Conservation (phyloP, 2,329 filamentous ascomycete species). For the Trichoderma koningiopsis region DNA sequence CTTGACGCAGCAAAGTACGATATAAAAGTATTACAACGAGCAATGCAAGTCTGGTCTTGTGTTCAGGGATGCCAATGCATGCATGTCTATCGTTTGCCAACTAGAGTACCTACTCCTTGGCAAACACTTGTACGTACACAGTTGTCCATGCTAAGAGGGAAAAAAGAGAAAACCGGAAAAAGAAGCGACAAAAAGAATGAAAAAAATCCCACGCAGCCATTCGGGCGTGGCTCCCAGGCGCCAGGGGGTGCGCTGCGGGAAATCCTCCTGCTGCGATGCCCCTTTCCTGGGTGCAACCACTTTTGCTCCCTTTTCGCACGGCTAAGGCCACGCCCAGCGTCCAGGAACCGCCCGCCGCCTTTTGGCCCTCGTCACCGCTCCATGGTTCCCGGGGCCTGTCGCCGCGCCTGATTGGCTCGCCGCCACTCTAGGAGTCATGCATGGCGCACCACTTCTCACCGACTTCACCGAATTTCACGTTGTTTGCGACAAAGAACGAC, state of each 20-base stretch:
- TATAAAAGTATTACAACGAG: neutral
- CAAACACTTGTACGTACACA: neutral
- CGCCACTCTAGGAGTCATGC: constrained; percentile 28
- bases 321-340: constrained; percentile 25
- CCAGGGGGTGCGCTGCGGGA: constrained; percentile 4
- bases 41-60: neutral
- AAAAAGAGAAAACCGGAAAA: neutral
- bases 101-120: neutral
- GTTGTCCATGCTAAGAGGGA: neutral
- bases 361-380: constrained; percentile 30
- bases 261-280: constrained; percentile 16
- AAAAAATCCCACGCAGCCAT: constrained; percentile 4
- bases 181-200: neutral
- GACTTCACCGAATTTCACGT: constrained; percentile 38
- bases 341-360: constrained; percentile 28
- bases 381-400: constrained; percentile 26
- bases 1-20: neutral
- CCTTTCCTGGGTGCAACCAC: constrained; percentile 24
- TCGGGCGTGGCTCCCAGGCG: constrained; percentile 5
- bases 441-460: constrained; percentile 33
- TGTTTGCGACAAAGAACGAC: constrained; percentile 24
- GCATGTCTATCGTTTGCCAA: no score
- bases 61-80: neutral
- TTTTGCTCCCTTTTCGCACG: neutral
- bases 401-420: constrained; percentile 30